Conservation (phyloP, 2,329 filamentous ascomycete species). For the Neoscytalidium dimidiatum region DNA sequence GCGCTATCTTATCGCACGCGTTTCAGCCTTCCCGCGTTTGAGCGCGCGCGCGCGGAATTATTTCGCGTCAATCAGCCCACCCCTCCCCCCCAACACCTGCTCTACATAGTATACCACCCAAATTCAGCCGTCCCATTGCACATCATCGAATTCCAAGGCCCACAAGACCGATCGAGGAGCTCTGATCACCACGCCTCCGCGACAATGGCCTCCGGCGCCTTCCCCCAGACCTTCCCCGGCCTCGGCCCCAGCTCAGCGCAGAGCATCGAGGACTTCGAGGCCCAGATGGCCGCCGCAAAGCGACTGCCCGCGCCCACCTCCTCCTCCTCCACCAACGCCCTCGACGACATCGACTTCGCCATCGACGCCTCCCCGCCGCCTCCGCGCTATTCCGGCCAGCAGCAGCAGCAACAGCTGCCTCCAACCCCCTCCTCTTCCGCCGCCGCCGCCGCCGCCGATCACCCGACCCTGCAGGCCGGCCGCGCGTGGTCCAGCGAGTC, state of each 20-base stretch:
- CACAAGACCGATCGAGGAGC: too few relatives aligned
- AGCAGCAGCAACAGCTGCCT: background rate
- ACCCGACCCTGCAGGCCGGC: background rate
- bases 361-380: background rate
- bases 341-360: background rate
- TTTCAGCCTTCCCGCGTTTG: background rate
- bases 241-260: conserved; percentile 4
- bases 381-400: background rate
- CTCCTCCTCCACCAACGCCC: background rate
- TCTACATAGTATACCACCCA: too few relatives aligned
- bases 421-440: too few relatives aligned
- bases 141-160: too few relatives aligned
- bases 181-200: too few relatives aligned
- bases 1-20: background rate
- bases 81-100: background rate
- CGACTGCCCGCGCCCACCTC: background rate
- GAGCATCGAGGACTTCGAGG: conserved; percentile 13
- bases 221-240: background rate
- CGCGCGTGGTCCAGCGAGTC: conserved; percentile 9
- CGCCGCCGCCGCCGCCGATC: background rate
- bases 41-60: background rate
- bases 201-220: background rate
- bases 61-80: background rate
- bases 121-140: too few relatives aligned
- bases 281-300: conserved; percentile 3